Percentiles rank a stretch among this genome's conserved stretches.
These are phyloP conservation scores for Scedosporium dehoogii DNA, from an alignment of 2,329 filamentous ascomycete species.

Conservation along the genomic window DNA sequence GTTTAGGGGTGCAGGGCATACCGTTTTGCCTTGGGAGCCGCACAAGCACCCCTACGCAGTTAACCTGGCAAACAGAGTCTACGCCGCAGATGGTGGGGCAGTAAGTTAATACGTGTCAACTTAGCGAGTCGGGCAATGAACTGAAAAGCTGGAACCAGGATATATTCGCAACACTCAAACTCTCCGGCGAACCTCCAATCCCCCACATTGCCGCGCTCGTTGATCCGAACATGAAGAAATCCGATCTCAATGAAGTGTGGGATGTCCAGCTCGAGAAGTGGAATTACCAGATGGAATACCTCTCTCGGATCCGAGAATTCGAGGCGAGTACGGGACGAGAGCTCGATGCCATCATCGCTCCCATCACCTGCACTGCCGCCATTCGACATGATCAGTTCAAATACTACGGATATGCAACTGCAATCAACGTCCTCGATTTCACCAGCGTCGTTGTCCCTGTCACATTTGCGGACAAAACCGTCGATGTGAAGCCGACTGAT, in stretches of 20 bases:
- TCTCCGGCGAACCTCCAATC: conserved; percentile 26
- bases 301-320: conserved; percentile 14
- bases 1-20: conserved; percentile 18
- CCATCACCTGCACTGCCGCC: conserved; percentile 29
- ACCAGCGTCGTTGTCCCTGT: conserved; percentile 34
- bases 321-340: conserved; percentile 13
- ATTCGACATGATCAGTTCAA: conserved; percentile 25
- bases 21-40: conserved; percentile 19
- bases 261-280: conserved; percentile 21
- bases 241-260: conserved; percentile 17
- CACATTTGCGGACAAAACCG: conserved; percentile 27
- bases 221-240: conserved; percentile 13
- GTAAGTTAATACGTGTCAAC: conserved; percentile 10
- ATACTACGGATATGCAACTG: conserved; percentile 26
- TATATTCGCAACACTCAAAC: conserved; percentile 15
- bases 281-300: conserved; percentile 22
- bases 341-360: conserved; percentile 28
- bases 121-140: background rate
- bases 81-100: conserved; percentile 19
- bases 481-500: conserved; percentile 18
- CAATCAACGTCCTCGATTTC: conserved; percentile 27
- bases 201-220: conserved; percentile 18
- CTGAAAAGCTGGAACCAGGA: conserved; percentile 13
- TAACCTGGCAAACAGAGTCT: conserved; percentile 16
- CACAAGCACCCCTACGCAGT: conserved; percentile 18